Percentiles rank a stretch among this genome's conserved stretches.
Conservation (phyloP, 139 green algal species). For the Auxenochlorella pyrenoidosa region DNA sequence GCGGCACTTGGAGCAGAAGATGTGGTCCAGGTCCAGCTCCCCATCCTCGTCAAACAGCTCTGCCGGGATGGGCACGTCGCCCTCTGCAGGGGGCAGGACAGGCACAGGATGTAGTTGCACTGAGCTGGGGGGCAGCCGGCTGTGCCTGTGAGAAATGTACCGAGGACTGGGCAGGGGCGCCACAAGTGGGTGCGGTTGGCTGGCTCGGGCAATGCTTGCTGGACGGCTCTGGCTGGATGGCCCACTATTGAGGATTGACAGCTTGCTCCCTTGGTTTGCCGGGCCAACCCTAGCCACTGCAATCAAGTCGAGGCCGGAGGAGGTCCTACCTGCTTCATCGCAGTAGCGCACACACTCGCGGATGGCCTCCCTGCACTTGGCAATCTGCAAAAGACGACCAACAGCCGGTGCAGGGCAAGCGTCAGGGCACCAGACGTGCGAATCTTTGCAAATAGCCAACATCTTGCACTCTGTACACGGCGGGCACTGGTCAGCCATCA, state of each 20-base stretch:
- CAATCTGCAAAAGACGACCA: slow-evolving; percentile 35
- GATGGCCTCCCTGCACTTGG: slow-evolving; percentile 67
- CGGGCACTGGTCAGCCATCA: no score
- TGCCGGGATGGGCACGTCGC: slow-evolving; percentile 19
- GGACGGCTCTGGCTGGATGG: no score
- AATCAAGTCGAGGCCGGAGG: no score
- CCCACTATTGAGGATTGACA: no score
- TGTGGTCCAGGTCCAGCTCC: slow-evolving; percentile 74
- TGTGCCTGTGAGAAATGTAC: neutral
- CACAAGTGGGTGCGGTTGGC: no score
- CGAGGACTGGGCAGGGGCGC: no score
- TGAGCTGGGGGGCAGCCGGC: neutral
- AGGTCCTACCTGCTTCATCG: slow-evolving; percentile 54
- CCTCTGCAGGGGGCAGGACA: neutral
- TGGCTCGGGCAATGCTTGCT: no score
- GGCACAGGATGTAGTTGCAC: neutral
- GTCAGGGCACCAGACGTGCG: neutral
- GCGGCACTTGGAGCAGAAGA: slow-evolving; percentile 86
- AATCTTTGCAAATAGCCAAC: neutral
- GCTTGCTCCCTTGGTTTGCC: no score
- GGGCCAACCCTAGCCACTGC: no score
- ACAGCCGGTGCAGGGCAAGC: neutral
- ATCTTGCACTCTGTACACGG: no score
- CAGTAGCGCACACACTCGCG: slow-evolving; percentile 66
- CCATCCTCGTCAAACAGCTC: slow-evolving; percentile 72